Evolutionary conservation across 2,329 filamentous ascomycete species (phyloP), one percentile per base, ranked within the genome.

Genomic region (Aphanocladium album): DNA sequence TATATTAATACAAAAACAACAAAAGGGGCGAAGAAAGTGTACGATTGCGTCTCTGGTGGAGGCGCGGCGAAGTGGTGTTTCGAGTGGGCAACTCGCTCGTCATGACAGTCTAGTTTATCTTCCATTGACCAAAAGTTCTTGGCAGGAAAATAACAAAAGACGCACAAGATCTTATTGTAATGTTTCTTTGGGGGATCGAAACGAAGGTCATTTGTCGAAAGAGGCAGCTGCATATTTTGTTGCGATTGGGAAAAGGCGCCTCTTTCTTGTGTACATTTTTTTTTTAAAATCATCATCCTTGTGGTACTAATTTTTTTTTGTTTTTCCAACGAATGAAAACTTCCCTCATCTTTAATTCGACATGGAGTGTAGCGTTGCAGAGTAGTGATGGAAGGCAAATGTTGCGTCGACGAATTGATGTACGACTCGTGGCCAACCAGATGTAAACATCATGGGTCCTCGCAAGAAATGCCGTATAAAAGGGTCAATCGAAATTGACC

Each of bases 181-280:
- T 59, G 55, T 57, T 35, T 57, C 35, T 57, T 12, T 21, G 21
- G 46, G 50, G 14, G 45, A 27, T 41, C 33, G 30, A 57, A 50
- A 57, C 17, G 46, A 55, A 57, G 55, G 33, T 39, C 46, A 37
- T 49, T 57, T 50, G 45, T 41, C 47, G 55, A 57, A 21, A 52
- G 56, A 27, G 56, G 56, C 47, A 9, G 56, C 56, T 51, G 46
- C 56, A 58, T 37, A n/a, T 25, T 37, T 53, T 23, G 39, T 17
- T 60, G 57, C 50, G 21, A 60, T 45, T 54, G 57, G 57, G 41
- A 52, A 47, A 35, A 35, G 41, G 41, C 41, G 37, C 51, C 51
- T 55, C 51, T 60, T 55, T 60, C 51, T 55, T 55, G 58, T 60
- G 43, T 50, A 60, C 33, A 54, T 49, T 52, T 59, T 60, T 46